Conservation (phyloP, 495 filamentous ascomycete species). For the Penicillium verhagenii region DNA sequence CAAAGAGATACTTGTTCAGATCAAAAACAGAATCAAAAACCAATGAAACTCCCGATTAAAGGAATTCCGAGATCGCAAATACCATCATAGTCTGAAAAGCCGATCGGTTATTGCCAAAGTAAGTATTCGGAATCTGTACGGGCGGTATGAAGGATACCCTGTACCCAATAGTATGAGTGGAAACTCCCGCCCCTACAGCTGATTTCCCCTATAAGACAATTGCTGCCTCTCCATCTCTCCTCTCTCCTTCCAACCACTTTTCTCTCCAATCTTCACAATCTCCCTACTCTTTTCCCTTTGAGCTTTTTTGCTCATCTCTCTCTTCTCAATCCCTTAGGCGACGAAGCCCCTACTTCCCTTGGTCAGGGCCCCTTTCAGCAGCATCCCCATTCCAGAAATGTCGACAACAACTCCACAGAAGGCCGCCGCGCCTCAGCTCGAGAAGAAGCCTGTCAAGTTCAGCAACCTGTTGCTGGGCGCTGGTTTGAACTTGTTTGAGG, state of each 20-base stretch:
- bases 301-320: conserved; percentile 4
- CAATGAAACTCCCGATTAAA: too few species aligned
- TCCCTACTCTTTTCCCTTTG: conserved; percentile 7
- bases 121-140: too few species aligned
- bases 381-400: conserved; percentile 46
- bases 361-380: conserved; percentile 78
- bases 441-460: conserved; percentile 99
- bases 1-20: too few species aligned
- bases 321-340: conserved; percentile 40
- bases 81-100: too few species aligned
- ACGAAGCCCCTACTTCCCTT: conserved; percentile 87
- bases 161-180: conserved; percentile 29
- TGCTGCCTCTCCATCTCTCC: conserved; percentile 6
- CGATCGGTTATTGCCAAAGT: too few species aligned
- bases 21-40: too few species aligned
- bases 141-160: conserved; percentile 28
- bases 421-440: conserved; percentile 55
- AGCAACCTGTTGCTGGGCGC: conserved; percentile 96
- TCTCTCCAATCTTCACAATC: conserved; percentile 6
- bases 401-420: conserved; percentile 51
- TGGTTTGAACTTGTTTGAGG: conserved; percentile 97
- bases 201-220: conserved; percentile 25
- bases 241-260: conserved; percentile 14
- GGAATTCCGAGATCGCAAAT: too few species aligned
- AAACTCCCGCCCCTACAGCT: conserved; percentile 5